Evolutionary conservation across 148 eudicot genomes (phyloP).

Genomic region (Heliamphora exappendiculata): DNA sequence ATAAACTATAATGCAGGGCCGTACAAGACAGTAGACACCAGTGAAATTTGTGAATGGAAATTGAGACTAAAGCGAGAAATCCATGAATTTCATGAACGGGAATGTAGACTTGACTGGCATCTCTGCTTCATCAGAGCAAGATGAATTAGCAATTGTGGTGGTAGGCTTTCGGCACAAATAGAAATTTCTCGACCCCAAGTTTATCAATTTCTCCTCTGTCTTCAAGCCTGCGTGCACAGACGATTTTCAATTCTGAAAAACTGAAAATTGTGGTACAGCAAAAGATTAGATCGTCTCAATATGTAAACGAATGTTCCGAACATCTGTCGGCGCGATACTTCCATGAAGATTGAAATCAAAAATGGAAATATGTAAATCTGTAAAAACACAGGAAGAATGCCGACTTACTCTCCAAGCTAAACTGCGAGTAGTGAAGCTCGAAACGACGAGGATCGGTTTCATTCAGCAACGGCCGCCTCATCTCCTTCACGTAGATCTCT

Average conservation of each 20-base stretch:
- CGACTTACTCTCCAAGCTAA: constrained; percentile 54
- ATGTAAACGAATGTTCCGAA: too few species aligned
- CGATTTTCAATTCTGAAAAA: neutral
- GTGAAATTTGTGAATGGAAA: too few species aligned
- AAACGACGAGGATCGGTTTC: constrained; percentile 21
- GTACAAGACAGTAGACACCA: too few species aligned
- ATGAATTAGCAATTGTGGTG: neutral
- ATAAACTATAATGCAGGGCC: too few species aligned
- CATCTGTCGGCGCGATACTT: too few species aligned
- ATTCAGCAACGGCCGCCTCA: constrained; percentile 39
- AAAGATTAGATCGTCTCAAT: too few species aligned
- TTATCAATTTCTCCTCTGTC: constrained; percentile 39
- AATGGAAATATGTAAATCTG: too few species aligned
- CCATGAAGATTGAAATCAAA: too few species aligned
- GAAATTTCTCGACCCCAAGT: constrained; percentile 55
- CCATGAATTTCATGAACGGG: constrained; percentile 24
- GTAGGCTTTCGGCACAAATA: constrained; percentile 37
- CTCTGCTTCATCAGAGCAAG: constrained; percentile 7
- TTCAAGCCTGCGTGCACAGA: constrained; percentile 33
- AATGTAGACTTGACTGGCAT: neutral
- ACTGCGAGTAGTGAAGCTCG: constrained; percentile 67
- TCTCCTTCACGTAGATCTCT: constrained; percentile 40
- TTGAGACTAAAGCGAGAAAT: constrained; percentile 17
- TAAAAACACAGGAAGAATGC: too few species aligned
- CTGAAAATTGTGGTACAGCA: too few species aligned